Evolutionary conservation across 345 rosid species (phyloP).

Genomic region (Aegle marmelos): DNA sequence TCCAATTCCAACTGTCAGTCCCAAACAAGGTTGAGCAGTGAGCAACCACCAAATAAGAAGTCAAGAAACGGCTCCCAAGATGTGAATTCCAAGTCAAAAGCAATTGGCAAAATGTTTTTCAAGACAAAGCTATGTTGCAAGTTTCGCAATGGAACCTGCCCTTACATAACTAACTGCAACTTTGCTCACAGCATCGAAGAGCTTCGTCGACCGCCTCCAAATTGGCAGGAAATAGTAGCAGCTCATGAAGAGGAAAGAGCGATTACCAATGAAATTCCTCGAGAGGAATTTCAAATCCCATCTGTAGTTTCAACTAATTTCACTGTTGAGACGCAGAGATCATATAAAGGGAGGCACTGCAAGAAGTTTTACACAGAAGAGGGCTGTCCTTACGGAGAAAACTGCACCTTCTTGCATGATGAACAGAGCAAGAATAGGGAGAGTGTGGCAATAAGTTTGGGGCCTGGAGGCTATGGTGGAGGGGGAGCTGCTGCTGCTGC

Average conservation of each 20-base stretch:
- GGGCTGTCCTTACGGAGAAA: conserved; percentile 96
- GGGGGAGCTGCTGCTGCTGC: conserved; percentile 29
- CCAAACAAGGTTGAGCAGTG: conserved; percentile 45
- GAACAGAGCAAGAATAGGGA: conserved; percentile 93
- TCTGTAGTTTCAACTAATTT: conserved; percentile 45
- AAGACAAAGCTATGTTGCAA: conserved; percentile 88
- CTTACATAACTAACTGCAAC: conserved; percentile 63
- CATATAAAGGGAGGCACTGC: conserved; percentile 87
- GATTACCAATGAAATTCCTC: background rate
- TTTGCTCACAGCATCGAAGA: conserved; percentile 90
- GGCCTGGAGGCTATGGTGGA: conserved; percentile 82
- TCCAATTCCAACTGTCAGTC: conserved; percentile 41
- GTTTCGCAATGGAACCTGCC: conserved; percentile 74
- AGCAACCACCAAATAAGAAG: conserved; percentile 60
- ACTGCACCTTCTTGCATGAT: conserved; percentile 83
- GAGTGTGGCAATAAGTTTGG: conserved; percentile 92
- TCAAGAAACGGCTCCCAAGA: conserved; percentile 48
- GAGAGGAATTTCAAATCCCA: conserved; percentile 93
- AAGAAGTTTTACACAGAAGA: conserved; percentile 95
- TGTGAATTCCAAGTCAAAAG: conserved; percentile 42
- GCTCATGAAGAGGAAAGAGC: conserved; percentile 62
- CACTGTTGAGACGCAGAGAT: conserved; percentile 55
- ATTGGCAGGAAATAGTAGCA: conserved; percentile 78
- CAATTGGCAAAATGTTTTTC: conserved; percentile 77
- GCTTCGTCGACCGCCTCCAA: conserved; percentile 75